Evolutionary conservation across 331 rosid genomes (phyloP), one percentile per base, ranked within the genome.

Genomic region (Telfairia occidentalis): DNA sequence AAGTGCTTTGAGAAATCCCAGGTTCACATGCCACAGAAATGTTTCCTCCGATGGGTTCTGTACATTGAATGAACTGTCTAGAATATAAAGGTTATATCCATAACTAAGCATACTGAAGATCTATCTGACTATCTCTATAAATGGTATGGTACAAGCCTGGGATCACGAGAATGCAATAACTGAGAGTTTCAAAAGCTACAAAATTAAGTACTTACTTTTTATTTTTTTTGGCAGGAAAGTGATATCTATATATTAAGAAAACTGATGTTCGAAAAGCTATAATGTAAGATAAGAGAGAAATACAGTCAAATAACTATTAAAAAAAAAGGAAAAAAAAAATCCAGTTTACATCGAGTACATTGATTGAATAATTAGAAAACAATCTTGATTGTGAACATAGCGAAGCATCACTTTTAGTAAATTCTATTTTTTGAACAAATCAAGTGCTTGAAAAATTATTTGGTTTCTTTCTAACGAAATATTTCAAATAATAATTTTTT

Each of bases 1-100:
- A 83, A 42, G 85, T 19, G 83, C 63, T 84, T 76, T 76, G 80
- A 71, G 75, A 71, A 78, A 87, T 74, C 19, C 80, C 83, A 63
- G 84, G 81, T 85, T 89, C 96, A 35, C 80, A 82, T n/a, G 82
- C 87, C 79, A 91, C 84, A 57, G 86, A 83, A 71, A 93, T 87
- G 80, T 93, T 97, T 74, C 96, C 97, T 81, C 96, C 97, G 73
- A 91, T 82, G 53, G 98, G 98, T 78, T 91, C 96, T 93, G 87
- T 50, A 71, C 72, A 80, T 57, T 63, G 35, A 76, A 67, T 61
- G 12, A 65, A 82, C 76, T 70, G 76, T 52, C 82, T 21, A 81
- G 35, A 71, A 77, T 76, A 6, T n/a, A 26, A 79, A 76, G 43
- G 28, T 29, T 5, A 10, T 40, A 42, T 23, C n/a, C 29, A 23